phyloP scores from a whole-genome alignment of 352 stramenopile species.

The Globisporangium spiculum region DNA sequence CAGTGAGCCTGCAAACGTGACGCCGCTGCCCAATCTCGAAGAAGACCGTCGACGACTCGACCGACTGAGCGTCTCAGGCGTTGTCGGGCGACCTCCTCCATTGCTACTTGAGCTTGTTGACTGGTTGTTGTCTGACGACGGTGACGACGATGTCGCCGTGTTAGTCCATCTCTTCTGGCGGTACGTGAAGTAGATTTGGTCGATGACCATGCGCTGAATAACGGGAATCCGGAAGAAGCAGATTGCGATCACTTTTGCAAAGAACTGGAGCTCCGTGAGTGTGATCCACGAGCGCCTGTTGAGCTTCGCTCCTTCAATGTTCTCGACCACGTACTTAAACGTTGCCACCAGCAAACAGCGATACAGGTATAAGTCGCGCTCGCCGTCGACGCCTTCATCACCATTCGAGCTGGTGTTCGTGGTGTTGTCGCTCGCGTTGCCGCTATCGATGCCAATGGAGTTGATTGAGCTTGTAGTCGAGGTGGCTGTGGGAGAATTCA shows the following conservation, averaged over 20 bases:
- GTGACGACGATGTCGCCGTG: constrained; percentile 3
- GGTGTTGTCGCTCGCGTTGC: constrained; percentile 12
- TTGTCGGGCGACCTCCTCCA: neutral
- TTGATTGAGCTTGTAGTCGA: neutral
- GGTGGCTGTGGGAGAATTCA: constrained; percentile 28
- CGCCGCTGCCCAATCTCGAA: constrained; percentile 43
- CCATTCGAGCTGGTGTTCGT: constrained; percentile 17
- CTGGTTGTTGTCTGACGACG: neutral
- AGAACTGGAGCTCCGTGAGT: constrained; percentile 57
- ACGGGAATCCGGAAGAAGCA: constrained; percentile 67
- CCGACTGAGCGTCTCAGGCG: constrained; percentile 1
- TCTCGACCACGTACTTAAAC: constrained; percentile 70
- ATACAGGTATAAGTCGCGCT: constrained; percentile 62
- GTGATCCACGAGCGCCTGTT: constrained; percentile 54
- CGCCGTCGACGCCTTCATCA: constrained; percentile 37
- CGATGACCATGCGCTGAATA: constrained; percentile 48
- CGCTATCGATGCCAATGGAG: constrained; percentile 3
- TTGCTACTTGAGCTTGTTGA: neutral
- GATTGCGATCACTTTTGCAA: constrained; percentile 61
- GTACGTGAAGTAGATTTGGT: constrained; percentile 55
- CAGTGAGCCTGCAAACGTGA: constrained; percentile 57
- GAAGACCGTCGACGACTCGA: constrained; percentile 30
- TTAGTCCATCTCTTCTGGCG: constrained; percentile 49
- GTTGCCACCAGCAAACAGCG: constrained; percentile 69
- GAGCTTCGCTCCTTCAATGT: constrained; percentile 40